Percentiles rank a stretch among this genome's conserved stretches.
These are phyloP conservation scores for Cystobasidium ongulense DNA, from an alignment of 768 basidiomycete species.

Conservation along the genomic window DNA sequence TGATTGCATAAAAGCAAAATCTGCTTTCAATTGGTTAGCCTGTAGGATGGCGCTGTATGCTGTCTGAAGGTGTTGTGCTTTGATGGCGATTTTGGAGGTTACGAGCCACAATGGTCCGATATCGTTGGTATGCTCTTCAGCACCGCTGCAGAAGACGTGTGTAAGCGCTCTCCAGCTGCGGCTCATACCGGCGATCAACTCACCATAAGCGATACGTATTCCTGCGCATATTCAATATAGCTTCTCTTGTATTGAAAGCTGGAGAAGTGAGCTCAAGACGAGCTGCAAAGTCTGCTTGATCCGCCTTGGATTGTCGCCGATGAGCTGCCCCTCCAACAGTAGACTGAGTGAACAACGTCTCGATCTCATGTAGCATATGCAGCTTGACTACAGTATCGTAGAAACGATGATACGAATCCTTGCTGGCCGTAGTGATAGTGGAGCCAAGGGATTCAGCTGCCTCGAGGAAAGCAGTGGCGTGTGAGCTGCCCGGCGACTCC, in stretches of 20 bases:
- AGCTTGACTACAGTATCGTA: slow-evolving; percentile 80
- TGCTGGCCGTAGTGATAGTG: slow-evolving; percentile 71
- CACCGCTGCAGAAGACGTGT: slow-evolving; percentile 21
- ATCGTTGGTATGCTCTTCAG: slow-evolving; percentile 40
- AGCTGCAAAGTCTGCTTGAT: slow-evolving; percentile 42
- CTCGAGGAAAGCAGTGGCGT: slow-evolving; percentile 53
- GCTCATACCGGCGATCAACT: background rate
- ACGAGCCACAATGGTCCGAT: slow-evolving; percentile 80
- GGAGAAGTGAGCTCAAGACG: slow-evolving; percentile 73
- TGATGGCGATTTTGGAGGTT: slow-evolving; percentile 91
- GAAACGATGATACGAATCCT: slow-evolving; percentile 69
- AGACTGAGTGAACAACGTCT: slow-evolving; percentile 48
- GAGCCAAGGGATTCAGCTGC: slow-evolving; percentile 68
- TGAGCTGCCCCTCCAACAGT: background rate
- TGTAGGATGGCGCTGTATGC: slow-evolving; percentile 93
- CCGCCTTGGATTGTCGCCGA: slow-evolving; percentile 5
- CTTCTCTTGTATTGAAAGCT: slow-evolving; percentile 78
- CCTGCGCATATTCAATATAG: slow-evolving; percentile 77
- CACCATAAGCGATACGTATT: slow-evolving; percentile 56
- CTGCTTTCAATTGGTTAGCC: slow-evolving; percentile 62
- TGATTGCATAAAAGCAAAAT: slow-evolving; percentile 78
- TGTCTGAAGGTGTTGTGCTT: slow-evolving; percentile 89
- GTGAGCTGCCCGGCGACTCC: slow-evolving; percentile 50
- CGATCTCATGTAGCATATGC: slow-evolving; percentile 77
- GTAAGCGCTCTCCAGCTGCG: background rate